Evolutionary conservation across 2,329 filamentous ascomycete species (phyloP), one percentile per base, ranked within the genome.

Genomic region (Neopestalotiopsis clavispora): DNA sequence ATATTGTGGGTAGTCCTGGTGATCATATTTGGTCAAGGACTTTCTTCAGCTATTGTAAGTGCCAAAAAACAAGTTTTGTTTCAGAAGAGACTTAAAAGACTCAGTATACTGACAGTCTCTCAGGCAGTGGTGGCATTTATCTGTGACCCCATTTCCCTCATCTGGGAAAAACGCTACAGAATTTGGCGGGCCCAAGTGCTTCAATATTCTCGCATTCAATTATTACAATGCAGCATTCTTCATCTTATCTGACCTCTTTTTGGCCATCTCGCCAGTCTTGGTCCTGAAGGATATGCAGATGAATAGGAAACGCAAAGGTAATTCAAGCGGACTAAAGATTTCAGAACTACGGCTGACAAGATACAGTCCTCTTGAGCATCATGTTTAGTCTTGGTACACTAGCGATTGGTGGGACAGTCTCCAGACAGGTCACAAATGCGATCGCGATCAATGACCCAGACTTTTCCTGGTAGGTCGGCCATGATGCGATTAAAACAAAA

Each of bases 151-250:
- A 13, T 59, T 13, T 59, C 57, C 23, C 9, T 59, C n/a, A 5
- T 59, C 4, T 59, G 57, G 57, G 57, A n/a, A 59, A 4, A 59
- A 34, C 14, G 9, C 57, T 13, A 23, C 10, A 13, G 23, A 59
- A 14, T 59, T 59, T 30, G 57, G 57, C 4, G 57, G 57, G 2
- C 57, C 57, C 9, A 28, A 59, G 14, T 59, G 57, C 57, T 30
- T 59, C 10, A 30, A 59, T 17, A 59, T 59, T 10, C 57, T 59
- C 14, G 57, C 57, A 28, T 59, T 59, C 20, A 59, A 59, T 7
- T 59, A 59, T 17, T 59, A 59, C 57, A 59, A 59, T 20, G 57
- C 57, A 13, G 57, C 57, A 17, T 59, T 59, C 57, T 59, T 59
- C 30, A 59, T 59, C 23, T 1, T 59, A 13, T 59, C 57, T 28